phyloP scores from a whole-genome alignment of 129 eudicot species.

The Oenanthe sinensis region DNA sequence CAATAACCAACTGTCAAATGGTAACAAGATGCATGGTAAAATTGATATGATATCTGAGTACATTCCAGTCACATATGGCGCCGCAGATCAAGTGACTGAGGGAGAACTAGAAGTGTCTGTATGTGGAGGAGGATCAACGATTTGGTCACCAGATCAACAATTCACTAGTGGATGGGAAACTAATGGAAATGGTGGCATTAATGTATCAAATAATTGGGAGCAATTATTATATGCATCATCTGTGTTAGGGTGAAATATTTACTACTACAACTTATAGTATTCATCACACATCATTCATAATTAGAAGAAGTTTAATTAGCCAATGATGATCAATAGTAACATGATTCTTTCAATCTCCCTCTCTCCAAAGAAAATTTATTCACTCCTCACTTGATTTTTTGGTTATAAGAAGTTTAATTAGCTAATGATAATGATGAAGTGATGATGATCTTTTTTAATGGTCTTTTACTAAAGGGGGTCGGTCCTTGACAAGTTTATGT shows the following conservation, averaged over 20 bases:
- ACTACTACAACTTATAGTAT: neutral
- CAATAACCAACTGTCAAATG: neutral
- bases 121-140: neutral
- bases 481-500: too few species aligned
- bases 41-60: neutral
- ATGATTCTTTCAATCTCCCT: neutral
- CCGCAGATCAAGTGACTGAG: neutral
- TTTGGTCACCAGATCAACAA: constrained; percentile 17
- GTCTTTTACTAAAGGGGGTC: neutral
- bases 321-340: neutral
- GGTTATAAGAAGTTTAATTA: neutral
- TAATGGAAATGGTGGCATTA: neutral
- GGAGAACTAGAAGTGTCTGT: neutral
- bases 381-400: neutral
- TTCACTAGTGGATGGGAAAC: constrained; percentile 3
- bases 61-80: constrained; percentile 1
- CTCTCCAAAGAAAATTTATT: neutral
- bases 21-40: neutral
- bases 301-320: neutral
- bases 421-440: neutral
- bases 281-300: neutral
- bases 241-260: constrained; percentile 5
- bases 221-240: neutral
- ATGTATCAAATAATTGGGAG: constrained; percentile 1
- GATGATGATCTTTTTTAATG: neutral